Base-by-base conservation (phyloP, 139 green algal species). In the Haematococcus lacustris region DNA sequence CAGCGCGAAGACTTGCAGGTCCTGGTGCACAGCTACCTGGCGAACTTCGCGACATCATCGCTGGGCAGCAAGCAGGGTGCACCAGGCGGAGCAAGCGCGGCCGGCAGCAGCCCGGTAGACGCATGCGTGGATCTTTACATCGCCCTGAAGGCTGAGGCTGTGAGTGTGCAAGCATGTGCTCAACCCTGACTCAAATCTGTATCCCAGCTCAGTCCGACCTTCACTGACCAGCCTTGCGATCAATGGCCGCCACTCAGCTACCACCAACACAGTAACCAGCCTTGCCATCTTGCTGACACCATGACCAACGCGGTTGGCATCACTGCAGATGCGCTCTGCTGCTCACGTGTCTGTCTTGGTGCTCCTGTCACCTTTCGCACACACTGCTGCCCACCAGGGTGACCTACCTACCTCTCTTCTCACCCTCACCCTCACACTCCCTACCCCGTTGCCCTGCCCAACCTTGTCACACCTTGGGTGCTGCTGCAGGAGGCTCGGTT, bases 41-140 rank as follows among this genome's bases (percentile, higher is more conserved):
- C 71, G 28, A 82, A 71, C 0, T 35, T 76, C 34, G 68, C 68
- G 28, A n/a, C 69, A 21, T n/a, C n/a, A n/a, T n/a, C n/a, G n/a
- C n/a, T n/a, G n/a, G n/a, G n/a, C n/a, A n/a, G n/a, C n/a, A n/a
- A n/a, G n/a, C n/a, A n/a, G n/a, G n/a, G n/a, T n/a, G n/a, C n/a
- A n/a, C n/a, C n/a, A n/a, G 47, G 47, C 47, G 47, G 47, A 57
- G 13, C 13, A 57, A 57, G 13, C 47, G 61, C 51, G 32, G 38
- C 37, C n/a, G 35, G 60, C 73, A 57, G 67, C 63, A 64, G 1
- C 86, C 90, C n/a, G 7, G 80, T 98, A 34, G 84, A 93, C 30
- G 80, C 80, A 0, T 84, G 96, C 2, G 93, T 98, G n/a, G 84
- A 94, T 69, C 97, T 98, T 37, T 99, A 99, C 80, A 30, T 94